Base-by-base conservation (phyloP, 2,329 filamentous ascomycete genomes). In the Mycocentrospora acerina region DNA sequence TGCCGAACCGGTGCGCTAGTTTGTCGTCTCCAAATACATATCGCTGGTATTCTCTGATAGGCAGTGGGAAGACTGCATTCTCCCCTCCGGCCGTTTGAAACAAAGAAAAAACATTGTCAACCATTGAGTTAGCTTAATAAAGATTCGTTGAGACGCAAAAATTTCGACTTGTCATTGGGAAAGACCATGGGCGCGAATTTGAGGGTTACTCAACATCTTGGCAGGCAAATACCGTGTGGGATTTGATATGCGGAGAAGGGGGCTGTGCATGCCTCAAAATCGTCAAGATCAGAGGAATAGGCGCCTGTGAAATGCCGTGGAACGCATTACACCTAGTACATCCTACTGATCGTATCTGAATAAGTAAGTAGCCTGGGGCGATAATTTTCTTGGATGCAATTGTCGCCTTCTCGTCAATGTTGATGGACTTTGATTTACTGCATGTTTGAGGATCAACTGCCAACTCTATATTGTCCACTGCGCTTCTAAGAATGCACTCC, bases 11-110 rank as follows among this genome's bases (percentile, higher is more conserved):
- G 36, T 51, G 40, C 45, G 55, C 53, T 53, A 55, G 42, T 39
- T 40, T 47, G 42, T 50, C 51, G 42, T 56, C 51, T 26, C 55
- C 55, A 38, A 58, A 58, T n/a, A 56, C 38, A 33, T 55, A 58
- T 27, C 45, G 48, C 32, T 56, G 53, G 32, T 56, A 58, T 26
- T 56, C 53, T 11, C 44, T 46, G 38, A 51, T 29, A 24, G 50
- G 32, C 29, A 58, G 53, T 13, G 55, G 55, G 29, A 55, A 55
- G 11, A 29, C 44, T 26, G 42, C 39, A 16, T 40, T 36, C 11
- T 47, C 37, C 31, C 35, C 45, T 35, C 33, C 46, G 32, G 37
- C 18, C 29, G 50, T 50, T 32, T 43, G 37, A 43, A 55, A 44
- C 26, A 56, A 46, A 34, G 48, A 40, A 34, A 56, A 49, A 29